Conservation (phyloP, 2,329 filamentous ascomycete genomes). For the Blumeria hordei region DNA sequence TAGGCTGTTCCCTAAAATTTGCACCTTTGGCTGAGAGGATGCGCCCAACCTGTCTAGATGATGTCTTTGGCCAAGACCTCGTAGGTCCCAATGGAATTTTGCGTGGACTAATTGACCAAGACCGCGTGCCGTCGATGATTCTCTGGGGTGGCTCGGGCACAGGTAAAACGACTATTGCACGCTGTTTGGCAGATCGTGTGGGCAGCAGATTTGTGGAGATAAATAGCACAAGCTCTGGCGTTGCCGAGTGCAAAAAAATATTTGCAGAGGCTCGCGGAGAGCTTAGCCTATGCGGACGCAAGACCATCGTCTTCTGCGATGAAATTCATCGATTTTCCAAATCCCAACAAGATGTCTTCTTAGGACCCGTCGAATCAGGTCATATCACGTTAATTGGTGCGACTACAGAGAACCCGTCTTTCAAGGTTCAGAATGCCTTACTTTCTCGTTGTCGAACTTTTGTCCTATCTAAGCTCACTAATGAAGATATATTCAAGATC, state of each 20-base stretch:
- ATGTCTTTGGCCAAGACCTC: constrained; percentile 77
- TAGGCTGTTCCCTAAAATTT: constrained; percentile 35
- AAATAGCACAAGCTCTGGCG: constrained; percentile 73
- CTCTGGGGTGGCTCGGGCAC: constrained; percentile 69
- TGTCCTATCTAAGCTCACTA: constrained; percentile 50
- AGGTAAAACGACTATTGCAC: constrained; percentile 76
- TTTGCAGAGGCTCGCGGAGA: constrained; percentile 70
- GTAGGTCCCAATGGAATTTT: constrained; percentile 70
- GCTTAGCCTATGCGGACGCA: constrained; percentile 54
- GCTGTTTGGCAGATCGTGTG: constrained; percentile 64
- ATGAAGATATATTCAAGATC: constrained; percentile 49
- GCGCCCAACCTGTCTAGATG: constrained; percentile 61
- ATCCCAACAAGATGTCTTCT: constrained; percentile 80
- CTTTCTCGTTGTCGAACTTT: constrained; percentile 81
- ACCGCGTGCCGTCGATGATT: constrained; percentile 82
- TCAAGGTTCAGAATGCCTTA: constrained; percentile 72
- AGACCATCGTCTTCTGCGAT: constrained; percentile 93
- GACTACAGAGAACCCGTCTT: constrained; percentile 91
- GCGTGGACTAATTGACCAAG: constrained; percentile 61
- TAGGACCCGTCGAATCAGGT: constrained; percentile 77
- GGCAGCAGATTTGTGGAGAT: constrained; percentile 83
- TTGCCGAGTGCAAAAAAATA: constrained; percentile 78
- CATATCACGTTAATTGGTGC: constrained; percentile 81
- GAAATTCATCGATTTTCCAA: constrained; percentile 41
- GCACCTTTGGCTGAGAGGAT: constrained; percentile 85